Evolutionary conservation across 2,329 filamentous ascomycete species (phyloP), one percentile per base, ranked within the genome.

Genomic region (Botrytis elliptica): DNA sequence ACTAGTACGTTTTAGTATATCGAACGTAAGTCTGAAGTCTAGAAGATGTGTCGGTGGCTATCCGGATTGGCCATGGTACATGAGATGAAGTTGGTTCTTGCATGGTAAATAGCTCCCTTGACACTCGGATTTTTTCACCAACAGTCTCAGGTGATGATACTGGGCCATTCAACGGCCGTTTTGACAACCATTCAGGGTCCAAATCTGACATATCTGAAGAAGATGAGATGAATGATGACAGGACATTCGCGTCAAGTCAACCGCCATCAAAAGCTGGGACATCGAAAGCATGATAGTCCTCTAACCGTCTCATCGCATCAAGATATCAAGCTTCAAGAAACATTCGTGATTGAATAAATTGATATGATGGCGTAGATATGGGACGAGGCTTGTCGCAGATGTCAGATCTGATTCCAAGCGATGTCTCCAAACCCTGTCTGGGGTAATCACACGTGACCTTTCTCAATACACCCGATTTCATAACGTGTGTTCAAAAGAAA

Each of bases 361-460:
- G 42, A 29, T 44, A 16, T 49, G 16, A 33, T 64, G 69, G 69
- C 33, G 57, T 71, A 49, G 42, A 52, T 42, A 49, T 64, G 69
- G 57, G 42, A 71, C 69, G 36, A 71, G 57, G 3, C n/a, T 22
- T 64, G 69, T 71, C 57, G 57, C 69, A 71, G 69, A 64, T 64
- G 16, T 64, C 33, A 16, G n/a, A 63, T 71, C 33, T 71, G 69
- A 71, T 46, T 62, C 42, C 42, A 71, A 71, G 57, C 69, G 69
- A 64, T 33, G 69, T 71, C 69, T 71, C 57, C 42, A 49, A 52
- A 9, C 57, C 69, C 36, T 63, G 68, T 64, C 42, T 64, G 69
- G 69, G 69, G 68, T 63, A 52, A n/a, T 8, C 33, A 9, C 69
- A 71, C 69, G 69, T 64, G 69, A 64, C 6, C 52, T 22, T 1